phyloP scores from a whole-genome alignment of 1,284 basidiomycete genomes.

The Gomphus bonarii region DNA sequence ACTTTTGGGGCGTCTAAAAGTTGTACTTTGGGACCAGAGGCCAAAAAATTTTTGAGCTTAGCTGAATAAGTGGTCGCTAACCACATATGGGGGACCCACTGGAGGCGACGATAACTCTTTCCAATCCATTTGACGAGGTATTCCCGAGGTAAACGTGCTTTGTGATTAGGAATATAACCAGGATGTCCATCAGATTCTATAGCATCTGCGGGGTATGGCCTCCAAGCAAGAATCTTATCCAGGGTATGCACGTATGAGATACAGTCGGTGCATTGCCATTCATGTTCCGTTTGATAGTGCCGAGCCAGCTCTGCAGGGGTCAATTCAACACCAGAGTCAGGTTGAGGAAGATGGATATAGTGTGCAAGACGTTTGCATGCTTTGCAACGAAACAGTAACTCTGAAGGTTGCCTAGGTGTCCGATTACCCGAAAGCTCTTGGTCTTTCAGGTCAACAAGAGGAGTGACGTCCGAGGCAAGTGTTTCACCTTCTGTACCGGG shows the following conservation, averaged over 20 bases:
- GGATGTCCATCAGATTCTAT: conserved; percentile 34
- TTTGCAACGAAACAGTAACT: conserved; percentile 60
- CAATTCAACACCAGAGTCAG: conserved; percentile 28
- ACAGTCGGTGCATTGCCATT: conserved; percentile 79
- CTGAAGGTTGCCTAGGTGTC: neutral
- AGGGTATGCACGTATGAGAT: conserved; percentile 58
- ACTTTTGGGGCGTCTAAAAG: conserved; percentile 34
- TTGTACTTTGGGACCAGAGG: conserved; percentile 57
- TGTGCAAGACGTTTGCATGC: conserved; percentile 75
- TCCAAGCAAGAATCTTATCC: conserved; percentile 91
- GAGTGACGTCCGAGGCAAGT: neutral
- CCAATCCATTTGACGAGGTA: conserved; percentile 85
- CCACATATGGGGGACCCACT: conserved; percentile 92
- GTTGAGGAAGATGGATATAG: conserved; percentile 61
- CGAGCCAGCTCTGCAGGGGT: conserved; percentile 38
- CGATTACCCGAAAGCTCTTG: too few species aligned
- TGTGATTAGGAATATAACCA: conserved; percentile 42
- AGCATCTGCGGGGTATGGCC: conserved; percentile 59
- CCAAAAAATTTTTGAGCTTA: conserved; percentile 72
- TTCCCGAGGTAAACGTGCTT: conserved; percentile 62
- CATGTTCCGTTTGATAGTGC: conserved; percentile 50
- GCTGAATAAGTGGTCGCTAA: conserved; percentile 48
- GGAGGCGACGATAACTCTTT: conserved; percentile 63
- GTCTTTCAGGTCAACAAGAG: neutral
- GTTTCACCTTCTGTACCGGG: conserved; percentile 19